Conservation (phyloP, 2,329 filamentous ascomycete species). For the Sclerotinia glacialis region DNA sequence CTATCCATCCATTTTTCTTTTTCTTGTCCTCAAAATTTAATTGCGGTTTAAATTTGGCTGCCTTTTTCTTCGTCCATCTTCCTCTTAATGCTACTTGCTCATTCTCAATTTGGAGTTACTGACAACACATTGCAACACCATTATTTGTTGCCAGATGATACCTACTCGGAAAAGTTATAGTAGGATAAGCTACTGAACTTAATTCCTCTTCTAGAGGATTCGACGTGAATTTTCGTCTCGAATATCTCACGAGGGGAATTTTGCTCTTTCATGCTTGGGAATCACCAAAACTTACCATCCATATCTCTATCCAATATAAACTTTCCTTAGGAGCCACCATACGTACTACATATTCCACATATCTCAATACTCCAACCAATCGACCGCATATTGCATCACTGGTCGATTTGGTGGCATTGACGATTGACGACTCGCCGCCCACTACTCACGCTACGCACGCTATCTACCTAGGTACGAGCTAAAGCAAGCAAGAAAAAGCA, state of each 20-base stretch:
- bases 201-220: background rate
- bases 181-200: constrained; percentile 2
- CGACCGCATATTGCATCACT: constrained; percentile 4
- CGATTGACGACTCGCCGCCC: constrained; percentile 12
- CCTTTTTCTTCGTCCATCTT: background rate
- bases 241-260: background rate
- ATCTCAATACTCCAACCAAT: background rate
- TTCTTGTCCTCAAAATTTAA: background rate
- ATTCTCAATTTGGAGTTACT: constrained; percentile 4
- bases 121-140: constrained; percentile 15
- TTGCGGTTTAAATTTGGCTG: background rate
- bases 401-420: constrained; percentile 7
- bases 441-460: background rate
- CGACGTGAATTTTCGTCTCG: background rate
- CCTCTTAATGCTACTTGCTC: background rate
- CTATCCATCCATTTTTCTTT: background rate
- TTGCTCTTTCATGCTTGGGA: constrained; percentile 12
- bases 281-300: constrained; percentile 9
- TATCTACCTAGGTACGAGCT: background rate
- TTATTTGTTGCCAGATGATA: background rate
- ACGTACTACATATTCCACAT: background rate
- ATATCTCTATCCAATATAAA: constrained; percentile 8
- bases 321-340: background rate
- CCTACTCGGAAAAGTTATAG: background rate
- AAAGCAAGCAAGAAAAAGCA: constrained; percentile 10